These are phyloP conservation scores for Copromyces sp. DNA, from an alignment of 495 filamentous ascomycete genomes.

Conservation along the genomic window DNA sequence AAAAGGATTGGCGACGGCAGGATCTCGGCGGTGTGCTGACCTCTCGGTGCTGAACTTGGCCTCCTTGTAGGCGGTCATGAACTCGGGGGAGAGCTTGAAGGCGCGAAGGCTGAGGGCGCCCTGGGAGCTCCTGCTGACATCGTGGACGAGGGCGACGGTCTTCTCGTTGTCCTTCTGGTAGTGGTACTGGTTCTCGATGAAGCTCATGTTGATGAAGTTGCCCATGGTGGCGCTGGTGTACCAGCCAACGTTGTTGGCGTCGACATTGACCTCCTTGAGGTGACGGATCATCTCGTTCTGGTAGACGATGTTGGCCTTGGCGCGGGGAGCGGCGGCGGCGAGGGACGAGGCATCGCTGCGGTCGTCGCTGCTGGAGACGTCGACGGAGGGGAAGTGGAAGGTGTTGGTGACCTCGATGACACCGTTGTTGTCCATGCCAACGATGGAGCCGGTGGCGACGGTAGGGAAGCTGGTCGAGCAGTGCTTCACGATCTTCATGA, in stretches of 20 bases:
- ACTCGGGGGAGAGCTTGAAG: constrained; percentile 76
- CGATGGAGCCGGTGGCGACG: constrained; percentile 76
- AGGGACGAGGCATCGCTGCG: constrained; percentile 70
- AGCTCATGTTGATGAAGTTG: constrained; percentile 89
- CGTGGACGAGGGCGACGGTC: constrained; percentile 90
- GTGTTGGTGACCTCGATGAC: constrained; percentile 85
- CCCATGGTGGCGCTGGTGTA: constrained; percentile 98
- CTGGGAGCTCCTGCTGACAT: constrained; percentile 86
- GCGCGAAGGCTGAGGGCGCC: constrained; percentile 83
- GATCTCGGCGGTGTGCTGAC: constrained; percentile 37
- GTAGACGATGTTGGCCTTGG: constrained; percentile 80
- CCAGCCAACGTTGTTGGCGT: constrained; percentile 97
- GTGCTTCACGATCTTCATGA: constrained; percentile 95
- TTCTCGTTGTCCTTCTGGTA: constrained; percentile 94
- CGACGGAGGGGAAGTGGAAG: constrained; percentile 87
- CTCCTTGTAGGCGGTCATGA: constrained; percentile 92
- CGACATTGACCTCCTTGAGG: constrained; percentile 92
- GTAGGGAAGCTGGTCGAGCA: constrained; percentile 80
- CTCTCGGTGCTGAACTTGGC: constrained; percentile 92
- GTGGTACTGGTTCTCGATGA: constrained; percentile 95
- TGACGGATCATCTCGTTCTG: constrained; percentile 97
- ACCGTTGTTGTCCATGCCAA: constrained; percentile 83
- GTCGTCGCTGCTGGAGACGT: constrained; percentile 57
- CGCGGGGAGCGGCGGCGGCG: constrained; percentile 79
- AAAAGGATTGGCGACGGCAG: neutral